A percentile compares a stretch with the other conserved stretches of the same genome.
phyloP scores from a whole-genome alignment of 2,329 filamentous ascomycete genomes.

The Trichoderma sp. region DNA sequence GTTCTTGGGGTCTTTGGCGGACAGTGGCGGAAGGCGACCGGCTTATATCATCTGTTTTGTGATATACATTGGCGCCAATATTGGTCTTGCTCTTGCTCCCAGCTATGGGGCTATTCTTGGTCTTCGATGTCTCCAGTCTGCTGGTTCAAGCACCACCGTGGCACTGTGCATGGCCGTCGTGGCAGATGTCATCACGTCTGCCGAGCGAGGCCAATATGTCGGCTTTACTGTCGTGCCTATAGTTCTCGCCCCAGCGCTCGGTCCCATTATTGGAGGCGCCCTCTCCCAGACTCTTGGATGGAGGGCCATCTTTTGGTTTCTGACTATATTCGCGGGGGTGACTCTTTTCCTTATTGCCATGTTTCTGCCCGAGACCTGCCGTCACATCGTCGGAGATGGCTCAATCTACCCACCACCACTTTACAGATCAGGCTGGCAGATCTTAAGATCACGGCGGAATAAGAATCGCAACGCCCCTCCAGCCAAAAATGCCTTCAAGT shows the following conservation, averaged over 20 bases:
- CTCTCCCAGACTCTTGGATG: slow-evolving; percentile 60
- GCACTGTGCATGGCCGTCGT: slow-evolving; percentile 61
- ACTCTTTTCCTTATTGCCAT: slow-evolving; percentile 47
- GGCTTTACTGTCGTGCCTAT: slow-evolving; percentile 52
- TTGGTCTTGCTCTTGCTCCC: slow-evolving; percentile 53
- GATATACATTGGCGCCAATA: slow-evolving; percentile 56
- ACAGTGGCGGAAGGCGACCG: slow-evolving; percentile 55
- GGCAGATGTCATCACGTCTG: slow-evolving; percentile 62
- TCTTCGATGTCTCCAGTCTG: slow-evolving; percentile 58
- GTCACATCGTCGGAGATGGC: slow-evolving; percentile 54
- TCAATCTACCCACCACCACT: slow-evolving; percentile 45
- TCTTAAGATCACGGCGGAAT: slow-evolving; percentile 31
- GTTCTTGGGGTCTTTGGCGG: slow-evolving; percentile 58
- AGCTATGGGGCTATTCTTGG: slow-evolving; percentile 54
- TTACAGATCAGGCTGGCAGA: slow-evolving; percentile 41
- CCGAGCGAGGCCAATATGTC: slow-evolving; percentile 63
- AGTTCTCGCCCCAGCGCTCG: slow-evolving; percentile 51
- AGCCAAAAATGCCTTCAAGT: slow-evolving; percentile 35
- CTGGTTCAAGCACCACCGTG: slow-evolving; percentile 60
- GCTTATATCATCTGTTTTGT: slow-evolving; percentile 56
- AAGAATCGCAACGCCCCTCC: slow-evolving; percentile 24
- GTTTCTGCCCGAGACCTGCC: slow-evolving; percentile 58
- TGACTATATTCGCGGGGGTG: slow-evolving; percentile 49
- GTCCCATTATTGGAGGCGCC: slow-evolving; percentile 61
- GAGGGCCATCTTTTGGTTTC: slow-evolving; percentile 64